phyloP scores from a whole-genome alignment of 768 basidiomycete species.

The Lyophyllum atratum region DNA sequence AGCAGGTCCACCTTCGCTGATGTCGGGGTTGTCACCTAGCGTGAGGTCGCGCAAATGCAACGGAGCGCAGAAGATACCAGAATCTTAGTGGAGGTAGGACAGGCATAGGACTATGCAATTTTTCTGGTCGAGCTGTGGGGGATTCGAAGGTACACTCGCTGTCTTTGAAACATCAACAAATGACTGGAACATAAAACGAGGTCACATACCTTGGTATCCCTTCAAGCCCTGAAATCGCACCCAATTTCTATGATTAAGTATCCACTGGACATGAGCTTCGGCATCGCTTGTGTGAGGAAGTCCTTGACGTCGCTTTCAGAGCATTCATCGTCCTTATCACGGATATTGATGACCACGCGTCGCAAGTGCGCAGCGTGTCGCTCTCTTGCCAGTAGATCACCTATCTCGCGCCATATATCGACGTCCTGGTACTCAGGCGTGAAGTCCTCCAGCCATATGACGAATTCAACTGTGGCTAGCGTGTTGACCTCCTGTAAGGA shows the following conservation, averaged over 20 bases:
- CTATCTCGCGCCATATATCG: neutral
- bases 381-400: neutral
- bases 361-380: neutral
- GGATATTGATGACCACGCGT: neutral
- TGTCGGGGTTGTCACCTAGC: too few relatives aligned
- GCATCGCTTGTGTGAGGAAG: neutral
- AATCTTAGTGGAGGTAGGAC: too few relatives aligned
- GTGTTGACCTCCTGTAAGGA: neutral
- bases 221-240: too few relatives aligned
- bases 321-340: neutral
- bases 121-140: too few relatives aligned
- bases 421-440: neutral
- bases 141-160: too few relatives aligned
- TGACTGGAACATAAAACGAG: too few relatives aligned
- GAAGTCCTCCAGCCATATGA: neutral
- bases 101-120: too few relatives aligned
- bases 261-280: neutral
- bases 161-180: too few relatives aligned
- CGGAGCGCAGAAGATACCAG: too few relatives aligned
- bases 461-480: neutral
- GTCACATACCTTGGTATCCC: too few relatives aligned
- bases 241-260: neutral
- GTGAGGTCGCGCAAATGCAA: too few relatives aligned
- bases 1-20: too few relatives aligned
- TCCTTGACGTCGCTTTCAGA: neutral